Evolutionary conservation across 1,139 yeast species (phyloP), one percentile per base, ranked within the genome.

Genomic region (Candida tunisiensis): DNA sequence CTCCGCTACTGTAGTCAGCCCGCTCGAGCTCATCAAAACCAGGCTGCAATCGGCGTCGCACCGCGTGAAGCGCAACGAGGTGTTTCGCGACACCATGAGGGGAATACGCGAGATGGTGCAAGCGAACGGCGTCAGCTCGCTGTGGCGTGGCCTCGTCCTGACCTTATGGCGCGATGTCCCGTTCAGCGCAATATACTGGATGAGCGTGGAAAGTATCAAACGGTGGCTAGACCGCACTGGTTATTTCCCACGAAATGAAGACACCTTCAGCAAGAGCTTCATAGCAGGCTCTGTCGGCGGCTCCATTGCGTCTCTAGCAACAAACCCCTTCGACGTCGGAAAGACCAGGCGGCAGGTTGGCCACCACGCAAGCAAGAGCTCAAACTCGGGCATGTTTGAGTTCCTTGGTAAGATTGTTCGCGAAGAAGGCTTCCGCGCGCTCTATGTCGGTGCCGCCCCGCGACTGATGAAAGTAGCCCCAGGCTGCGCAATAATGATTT

Each of bases 121-220:
- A 23, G 40, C 49, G 2, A 61, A 65, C n/a, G 94, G 96, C 0
- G 34, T 67, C 2, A 47, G 55, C 1, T 64, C 85, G 1, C 50
- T 88, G 10, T 88, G 83, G 62, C 73, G 74, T 31, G 99, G 99
- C 1, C 56, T 91, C 19, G 71, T 77, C 24, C 62, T 88, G 27
- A 88, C 98, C 0, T 59, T 88, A 15, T 85, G 94, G 94, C 62
- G 99, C 50, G 99, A 88, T 47, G 96, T 85, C 0, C 99, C 99
- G 3, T 88, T 88, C 48, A 77, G 92, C 31, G 95, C 93, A 1
- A 72, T 88, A 3, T 88, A 88, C 51, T 88, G 99, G 99, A 69
- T 83, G 5, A 67, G 80, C 49, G 58, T 52, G 7, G 58, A 53
- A 33, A 34, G 31, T 14, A 37, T 49, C 21, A 40, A 53, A 10